These are phyloP conservation scores for Dendrothele bispora DNA, from an alignment of 768 basidiomycete genomes.

Conservation along the genomic window DNA sequence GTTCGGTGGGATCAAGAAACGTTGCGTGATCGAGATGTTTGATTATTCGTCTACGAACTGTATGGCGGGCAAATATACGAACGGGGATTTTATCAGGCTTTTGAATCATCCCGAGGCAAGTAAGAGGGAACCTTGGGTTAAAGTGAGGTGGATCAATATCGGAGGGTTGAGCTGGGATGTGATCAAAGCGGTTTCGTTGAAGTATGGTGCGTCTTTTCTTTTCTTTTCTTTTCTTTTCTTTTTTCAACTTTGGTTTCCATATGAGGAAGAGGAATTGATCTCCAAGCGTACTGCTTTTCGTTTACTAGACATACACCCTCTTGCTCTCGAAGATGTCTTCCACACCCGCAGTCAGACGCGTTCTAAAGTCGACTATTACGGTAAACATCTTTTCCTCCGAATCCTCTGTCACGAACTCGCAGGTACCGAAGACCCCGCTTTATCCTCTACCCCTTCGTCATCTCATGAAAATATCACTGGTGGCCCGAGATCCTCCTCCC, in stretches of 20 bases:
- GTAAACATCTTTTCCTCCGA: constrained; percentile 68
- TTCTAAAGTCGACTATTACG: constrained; percentile 73
- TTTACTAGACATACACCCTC: constrained; percentile 46
- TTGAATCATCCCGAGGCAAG: constrained; percentile 33
- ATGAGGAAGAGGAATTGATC: too few relatives aligned
- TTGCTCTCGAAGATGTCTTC: constrained; percentile 68
- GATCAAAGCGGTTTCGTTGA: constrained; percentile 56
- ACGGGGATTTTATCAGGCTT: constrained; percentile 49
- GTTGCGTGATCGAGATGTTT: constrained; percentile 64
- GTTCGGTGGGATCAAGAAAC: constrained; percentile 58
- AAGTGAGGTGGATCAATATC: constrained; percentile 67
- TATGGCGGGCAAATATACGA: constrained; percentile 56
- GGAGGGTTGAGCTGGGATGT: constrained; percentile 66
- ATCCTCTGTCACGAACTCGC: constrained; percentile 63
- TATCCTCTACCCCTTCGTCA: background rate
- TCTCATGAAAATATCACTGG: constrained; percentile 12
- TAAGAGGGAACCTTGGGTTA: constrained; percentile 38
- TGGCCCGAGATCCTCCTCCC: constrained; percentile 35
- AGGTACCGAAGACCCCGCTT: constrained; percentile 20
- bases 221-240: background rate
- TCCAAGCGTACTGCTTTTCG: background rate
- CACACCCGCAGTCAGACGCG: constrained; percentile 52
- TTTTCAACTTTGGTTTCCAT: constrained; percentile 27
- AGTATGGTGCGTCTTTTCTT: constrained; percentile 44
- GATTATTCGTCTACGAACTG: constrained; percentile 64